phyloP scores from a whole-genome alignment of 2,329 filamentous ascomycete genomes.

The Colletotrichum sp. region DNA sequence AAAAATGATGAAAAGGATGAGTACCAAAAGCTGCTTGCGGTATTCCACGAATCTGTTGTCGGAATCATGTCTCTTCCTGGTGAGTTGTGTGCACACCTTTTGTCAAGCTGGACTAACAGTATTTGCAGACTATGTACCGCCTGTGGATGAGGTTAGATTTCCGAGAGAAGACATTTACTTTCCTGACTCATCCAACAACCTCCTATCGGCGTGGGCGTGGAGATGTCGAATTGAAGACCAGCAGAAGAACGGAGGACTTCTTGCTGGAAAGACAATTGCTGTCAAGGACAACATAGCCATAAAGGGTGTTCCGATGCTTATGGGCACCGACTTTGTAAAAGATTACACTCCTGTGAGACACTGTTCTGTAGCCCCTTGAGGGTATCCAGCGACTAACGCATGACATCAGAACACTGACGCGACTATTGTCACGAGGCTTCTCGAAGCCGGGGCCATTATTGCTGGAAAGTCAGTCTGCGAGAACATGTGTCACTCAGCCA shows the following conservation, averaged over 20 bases:
- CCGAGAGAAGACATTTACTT: neutral
- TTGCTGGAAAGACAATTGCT: slow-evolving; percentile 23
- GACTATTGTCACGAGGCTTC: slow-evolving; percentile 9
- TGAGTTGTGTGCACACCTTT: rapidly evolving
- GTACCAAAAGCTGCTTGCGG: slow-evolving; percentile 1
- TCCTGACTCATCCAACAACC: neutral
- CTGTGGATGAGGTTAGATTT: neutral
- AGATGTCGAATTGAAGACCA: neutral
- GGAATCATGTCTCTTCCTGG: neutral
- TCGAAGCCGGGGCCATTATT: slow-evolving; percentile 29
- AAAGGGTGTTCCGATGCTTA: slow-evolving; percentile 2
- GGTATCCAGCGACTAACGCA: neutral
- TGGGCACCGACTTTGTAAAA: slow-evolving; percentile 4
- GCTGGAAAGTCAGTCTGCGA: slow-evolving; percentile 33
- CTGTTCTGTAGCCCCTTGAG: neutral
- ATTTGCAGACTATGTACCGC: neutral
- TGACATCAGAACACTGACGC: neutral
- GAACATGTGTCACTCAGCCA: slow-evolving; percentile 32
- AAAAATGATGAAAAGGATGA: neutral
- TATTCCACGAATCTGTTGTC: slow-evolving; percentile 2
- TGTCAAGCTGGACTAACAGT: neutral
- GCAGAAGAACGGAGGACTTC: neutral
- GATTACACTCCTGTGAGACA: neutral
- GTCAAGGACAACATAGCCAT: slow-evolving; percentile 37
- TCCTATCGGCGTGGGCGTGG: neutral